Conservation (phyloP, 225 moss, liverwort and hornwort genomes). For the Physcomitrellopsis africana region DNA sequence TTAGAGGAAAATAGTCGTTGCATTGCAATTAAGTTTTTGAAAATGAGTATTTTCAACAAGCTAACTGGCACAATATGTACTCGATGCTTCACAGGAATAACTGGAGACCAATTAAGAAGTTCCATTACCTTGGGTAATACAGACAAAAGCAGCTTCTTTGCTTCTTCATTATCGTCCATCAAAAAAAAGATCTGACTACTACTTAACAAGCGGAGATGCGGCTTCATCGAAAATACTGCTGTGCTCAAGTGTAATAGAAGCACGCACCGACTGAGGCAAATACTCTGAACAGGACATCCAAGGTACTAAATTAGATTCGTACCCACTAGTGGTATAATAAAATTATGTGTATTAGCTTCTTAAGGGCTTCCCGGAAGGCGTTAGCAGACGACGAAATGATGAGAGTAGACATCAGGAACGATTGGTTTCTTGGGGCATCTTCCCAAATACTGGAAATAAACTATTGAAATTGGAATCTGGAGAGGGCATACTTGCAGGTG, state of each 20-base stretch:
- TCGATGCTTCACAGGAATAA: slow-evolving; percentile 23
- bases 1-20: slow-evolving; percentile 17
- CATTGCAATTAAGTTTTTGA: slow-evolving; percentile 2
- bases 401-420: not conserved
- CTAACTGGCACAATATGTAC: slow-evolving; percentile 17
- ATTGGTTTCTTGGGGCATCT: slow-evolving; percentile 10
- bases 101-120: slow-evolving; percentile 8
- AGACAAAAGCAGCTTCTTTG: slow-evolving; percentile 78
- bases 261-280: slow-evolving; percentile 82
- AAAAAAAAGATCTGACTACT: slow-evolving; percentile 81
- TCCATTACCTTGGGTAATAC: slow-evolving; percentile 77
- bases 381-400: not conserved
- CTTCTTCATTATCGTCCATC: slow-evolving; percentile 80
- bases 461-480: slow-evolving; percentile 9
- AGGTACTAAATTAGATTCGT: slow-evolving; percentile 15
- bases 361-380: slow-evolving; percentile 12
- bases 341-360: slow-evolving; percentile 12
- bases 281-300: slow-evolving; percentile 38
- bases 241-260: slow-evolving; percentile 81
- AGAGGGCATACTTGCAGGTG: slow-evolving; percentile 75
- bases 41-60: slow-evolving; percentile 2
- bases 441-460: not conserved
- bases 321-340: slow-evolving; percentile 5
- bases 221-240: slow-evolving; percentile 88
- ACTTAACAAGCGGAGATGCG: slow-evolving; percentile 76